Conservation (phyloP, 208 protist genomes). For the Phytomonas francai region DNA sequence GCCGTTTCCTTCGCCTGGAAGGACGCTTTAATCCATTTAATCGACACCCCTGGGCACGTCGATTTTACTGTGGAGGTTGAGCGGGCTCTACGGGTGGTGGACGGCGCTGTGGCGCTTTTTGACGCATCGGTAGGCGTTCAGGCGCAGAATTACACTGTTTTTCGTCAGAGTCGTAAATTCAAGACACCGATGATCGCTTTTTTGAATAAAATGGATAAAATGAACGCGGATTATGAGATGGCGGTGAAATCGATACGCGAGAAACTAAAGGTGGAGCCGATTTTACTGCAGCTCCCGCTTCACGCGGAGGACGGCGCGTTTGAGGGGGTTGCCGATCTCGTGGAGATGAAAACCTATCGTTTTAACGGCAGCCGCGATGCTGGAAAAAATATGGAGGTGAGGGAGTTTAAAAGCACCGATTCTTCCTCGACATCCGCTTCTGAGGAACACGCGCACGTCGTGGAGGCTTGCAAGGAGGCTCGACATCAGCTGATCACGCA, state of each 20-base stretch:
- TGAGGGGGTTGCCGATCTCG: conserved; percentile 81
- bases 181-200: conserved; percentile 84
- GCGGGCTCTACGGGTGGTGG: conserved; percentile 93
- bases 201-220: conserved; percentile 96
- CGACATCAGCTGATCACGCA: conserved; percentile 50
- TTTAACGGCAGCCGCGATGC: conserved; percentile 27
- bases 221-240: conserved; percentile 77
- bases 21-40: conserved; percentile 85
- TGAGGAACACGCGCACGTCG: conserved; percentile 42
- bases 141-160: conserved; percentile 87
- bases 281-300: conserved; percentile 89
- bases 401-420: conserved; percentile 5
- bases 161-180: conserved; percentile 83
- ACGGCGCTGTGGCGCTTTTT: conserved; percentile 94
- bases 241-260: conserved; percentile 61
- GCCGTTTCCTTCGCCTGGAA: conserved; percentile 90
- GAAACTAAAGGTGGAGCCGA: conserved; percentile 74
- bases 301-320: conserved; percentile 64
- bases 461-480: conserved; percentile 21
- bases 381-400: conserved; percentile 1
- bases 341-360: conserved; percentile 44
- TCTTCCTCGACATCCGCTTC: too few species aligned
- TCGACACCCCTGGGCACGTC: conserved; percentile 96
- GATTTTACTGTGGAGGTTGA: conserved; percentile 98
- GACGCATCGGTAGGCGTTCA: conserved; percentile 94